These are phyloP conservation scores for Salix exigua DNA, from an alignment of 345 rosid genomes.

Conservation along the genomic window DNA sequence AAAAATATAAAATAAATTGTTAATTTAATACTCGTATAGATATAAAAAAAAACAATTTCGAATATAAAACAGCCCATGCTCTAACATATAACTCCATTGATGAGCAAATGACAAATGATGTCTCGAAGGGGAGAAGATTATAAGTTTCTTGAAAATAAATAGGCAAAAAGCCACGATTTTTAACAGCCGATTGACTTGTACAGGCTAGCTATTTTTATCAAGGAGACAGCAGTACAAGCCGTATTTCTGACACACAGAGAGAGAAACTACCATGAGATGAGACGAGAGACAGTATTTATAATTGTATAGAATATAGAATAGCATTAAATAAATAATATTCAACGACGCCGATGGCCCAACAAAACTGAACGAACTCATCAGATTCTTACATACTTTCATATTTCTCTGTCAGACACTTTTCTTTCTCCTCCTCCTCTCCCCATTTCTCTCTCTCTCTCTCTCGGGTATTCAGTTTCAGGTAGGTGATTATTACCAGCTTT, in stretches of 20 bases:
- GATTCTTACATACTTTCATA: background rate
- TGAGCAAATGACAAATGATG: too few species aligned
- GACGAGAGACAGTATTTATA: background rate
- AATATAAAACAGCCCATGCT: too few species aligned
- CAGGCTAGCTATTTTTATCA: background rate
- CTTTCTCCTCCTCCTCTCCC: background rate
- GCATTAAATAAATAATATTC: background rate
- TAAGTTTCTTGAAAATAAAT: background rate
- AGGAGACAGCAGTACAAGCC: background rate
- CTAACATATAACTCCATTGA: too few species aligned
- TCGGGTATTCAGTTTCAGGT: background rate
- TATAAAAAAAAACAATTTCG: too few species aligned
- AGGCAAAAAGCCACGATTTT: background rate
- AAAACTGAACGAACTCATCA: background rate
- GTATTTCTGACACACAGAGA: conserved; percentile 9
- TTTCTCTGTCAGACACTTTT: background rate
- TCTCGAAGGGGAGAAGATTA: too few species aligned
- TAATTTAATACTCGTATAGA: too few species aligned
- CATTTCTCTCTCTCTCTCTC: background rate
- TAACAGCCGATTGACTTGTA: background rate
- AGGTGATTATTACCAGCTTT: conserved; percentile 6
- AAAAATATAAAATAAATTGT: too few species aligned
- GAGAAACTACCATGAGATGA: background rate
- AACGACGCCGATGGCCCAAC: conserved; percentile 28
- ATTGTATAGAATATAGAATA: background rate